phyloP scores from a whole-genome alignment of 1,139 yeast genomes.

The Protomyces macrosporus region DNA sequence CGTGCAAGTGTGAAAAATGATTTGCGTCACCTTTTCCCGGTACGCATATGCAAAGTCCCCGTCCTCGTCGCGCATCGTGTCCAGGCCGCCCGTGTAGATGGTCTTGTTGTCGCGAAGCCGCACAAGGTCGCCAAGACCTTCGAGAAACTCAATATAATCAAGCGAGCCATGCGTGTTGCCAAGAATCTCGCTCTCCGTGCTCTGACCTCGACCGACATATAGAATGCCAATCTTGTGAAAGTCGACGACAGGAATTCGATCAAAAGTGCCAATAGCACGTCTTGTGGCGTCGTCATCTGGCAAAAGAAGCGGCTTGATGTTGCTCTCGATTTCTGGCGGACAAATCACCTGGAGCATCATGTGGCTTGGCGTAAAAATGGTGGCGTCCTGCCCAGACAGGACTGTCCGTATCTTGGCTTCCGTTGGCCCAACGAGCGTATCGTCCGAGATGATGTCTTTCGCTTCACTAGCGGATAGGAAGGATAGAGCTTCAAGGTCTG shows the following conservation, averaged over 20 bases:
- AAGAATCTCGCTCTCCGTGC: constrained; percentile 58
- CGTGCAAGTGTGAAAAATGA: constrained; percentile 73
- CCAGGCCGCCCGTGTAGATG: constrained; percentile 75
- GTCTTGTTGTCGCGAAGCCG: constrained; percentile 51
- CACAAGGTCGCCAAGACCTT: constrained; percentile 55
- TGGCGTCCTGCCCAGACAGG: constrained; percentile 15
- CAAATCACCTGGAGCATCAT: constrained; percentile 44
- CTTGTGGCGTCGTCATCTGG: constrained; percentile 48
- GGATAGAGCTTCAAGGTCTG: constrained; percentile 13
- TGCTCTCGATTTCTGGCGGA: constrained; percentile 36
- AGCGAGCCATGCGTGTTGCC: constrained; percentile 61
- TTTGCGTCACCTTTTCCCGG: constrained; percentile 65
- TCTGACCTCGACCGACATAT: constrained; percentile 66
- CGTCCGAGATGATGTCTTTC: constrained; percentile 9
- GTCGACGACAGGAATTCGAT: constrained; percentile 71
- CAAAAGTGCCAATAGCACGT: constrained; percentile 62
- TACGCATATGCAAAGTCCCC: constrained; percentile 73
- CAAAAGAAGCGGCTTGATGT: constrained; percentile 43
- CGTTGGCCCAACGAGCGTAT: constrained; percentile 18
- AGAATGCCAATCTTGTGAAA: constrained; percentile 74
- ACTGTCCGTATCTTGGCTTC: constrained; percentile 15
- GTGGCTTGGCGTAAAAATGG: constrained; percentile 44
- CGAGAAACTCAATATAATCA: constrained; percentile 56
- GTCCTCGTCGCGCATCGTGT: constrained; percentile 60
- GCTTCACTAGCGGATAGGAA: constrained; percentile 16